phyloP scores from a whole-genome alignment of 768 basidiomycete genomes.

The Rhizopogon roseolus region DNA sequence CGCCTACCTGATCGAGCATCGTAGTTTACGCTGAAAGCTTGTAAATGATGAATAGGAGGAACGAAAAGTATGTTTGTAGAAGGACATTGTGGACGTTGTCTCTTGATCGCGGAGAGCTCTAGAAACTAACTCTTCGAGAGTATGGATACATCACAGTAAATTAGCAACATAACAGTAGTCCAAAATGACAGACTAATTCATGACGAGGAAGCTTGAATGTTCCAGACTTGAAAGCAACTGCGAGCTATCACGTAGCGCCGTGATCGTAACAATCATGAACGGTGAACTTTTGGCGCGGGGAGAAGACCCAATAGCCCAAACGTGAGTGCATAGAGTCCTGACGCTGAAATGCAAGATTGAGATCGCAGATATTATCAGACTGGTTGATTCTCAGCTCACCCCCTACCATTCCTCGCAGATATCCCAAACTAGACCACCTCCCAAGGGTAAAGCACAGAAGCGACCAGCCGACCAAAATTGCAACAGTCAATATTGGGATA shows the following conservation, averaged over 20 bases:
- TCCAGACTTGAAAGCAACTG: too few relatives aligned
- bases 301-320: slow-evolving; percentile 76
- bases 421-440: slow-evolving; percentile 65
- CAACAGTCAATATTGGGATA: slow-evolving; percentile 65
- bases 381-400: slow-evolving; percentile 34
- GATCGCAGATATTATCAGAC: not conserved
- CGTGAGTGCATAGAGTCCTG: slow-evolving; percentile 60
- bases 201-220: not conserved
- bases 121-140: too few relatives aligned
- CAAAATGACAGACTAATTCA: not conserved
- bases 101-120: too few relatives aligned
- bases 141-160: too few relatives aligned
- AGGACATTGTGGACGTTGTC: too few relatives aligned
- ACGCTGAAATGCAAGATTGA: slow-evolving; percentile 38
- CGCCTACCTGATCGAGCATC: too few relatives aligned
- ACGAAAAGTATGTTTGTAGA: too few relatives aligned
- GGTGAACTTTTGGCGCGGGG: slow-evolving; percentile 56
- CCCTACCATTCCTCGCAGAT: slow-evolving; percentile 56
- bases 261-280: slow-evolving; percentile 16
- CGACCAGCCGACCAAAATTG: slow-evolving; percentile 69
- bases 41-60: too few relatives aligned
- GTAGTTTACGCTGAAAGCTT: too few relatives aligned
- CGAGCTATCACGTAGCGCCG: not conserved
- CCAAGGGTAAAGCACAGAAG: slow-evolving; percentile 57
- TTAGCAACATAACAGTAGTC: not conserved